Evolutionary conservation across 78 protist genomes (phyloP), one percentile per base, ranked within the genome.

Genomic region (Monosiga brevicollis): DNA sequence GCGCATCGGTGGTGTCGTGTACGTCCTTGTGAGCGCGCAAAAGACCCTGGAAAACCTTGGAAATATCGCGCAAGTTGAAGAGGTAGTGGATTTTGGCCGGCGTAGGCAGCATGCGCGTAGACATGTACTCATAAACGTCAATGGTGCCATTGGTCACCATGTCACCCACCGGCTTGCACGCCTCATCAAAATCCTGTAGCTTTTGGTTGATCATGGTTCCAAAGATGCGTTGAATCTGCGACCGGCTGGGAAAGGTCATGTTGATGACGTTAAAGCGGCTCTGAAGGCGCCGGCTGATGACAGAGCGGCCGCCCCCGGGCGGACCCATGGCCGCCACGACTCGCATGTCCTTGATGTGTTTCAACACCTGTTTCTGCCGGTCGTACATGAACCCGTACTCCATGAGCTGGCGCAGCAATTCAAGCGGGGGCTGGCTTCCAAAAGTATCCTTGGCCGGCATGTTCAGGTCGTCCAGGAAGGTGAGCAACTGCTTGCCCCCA

Each of bases 361-460:
- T 78, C 26, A 29, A 42, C 40, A 71, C 0, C 49, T 84, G 90
- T 75, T 80, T 84, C 34, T 37, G 34, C 0, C 92, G 88, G 85
- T 94, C 94, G 85, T 91, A 95, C 94, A 93, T 91, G 83, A 92
- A 90, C 0, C 87, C 88, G 78, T 91, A 88, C 75, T 92, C 95
- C 75, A 92, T 78, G 92, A 86, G 86, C 80, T 87, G 94, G 37
- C 92, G 43, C 32, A 94, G 84, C 26, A 94, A 84, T 87, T 91
- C 95, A 37, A 94, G 83, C 26, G 97, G 95, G 35, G 95, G 93
- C 82, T 91, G 95, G 20, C 92, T 55, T 35, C 94, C 95, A 49
- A 84, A 94, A 43, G 70, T 80, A 43, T 94, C 95, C 83, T 88
- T 90, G 34, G 62, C 81, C 1, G 97, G 97, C 92, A 94, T 88